These are phyloP conservation scores for Oenanthe sinensis DNA, from an alignment of 129 eudicot species.

Conservation along the genomic window DNA sequence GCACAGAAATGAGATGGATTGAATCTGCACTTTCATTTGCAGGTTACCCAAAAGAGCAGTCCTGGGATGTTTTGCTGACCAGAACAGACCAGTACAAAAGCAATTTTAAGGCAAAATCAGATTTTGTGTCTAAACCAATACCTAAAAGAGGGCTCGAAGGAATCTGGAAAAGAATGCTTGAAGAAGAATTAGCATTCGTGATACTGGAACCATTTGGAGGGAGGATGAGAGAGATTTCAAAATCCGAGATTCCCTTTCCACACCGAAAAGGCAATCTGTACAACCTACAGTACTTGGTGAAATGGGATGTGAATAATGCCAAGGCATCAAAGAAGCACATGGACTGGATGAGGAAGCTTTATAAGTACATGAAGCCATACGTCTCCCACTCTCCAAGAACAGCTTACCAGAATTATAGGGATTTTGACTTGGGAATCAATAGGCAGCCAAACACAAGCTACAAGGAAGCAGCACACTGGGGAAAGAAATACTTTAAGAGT, in stretches of 20 bases:
- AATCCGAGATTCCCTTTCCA: slow-evolving; percentile 24
- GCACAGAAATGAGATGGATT: slow-evolving; percentile 40
- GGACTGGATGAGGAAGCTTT: slow-evolving; percentile 20
- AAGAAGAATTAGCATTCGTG: slow-evolving; percentile 4
- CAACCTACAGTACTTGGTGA: slow-evolving; percentile 24
- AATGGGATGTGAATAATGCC: slow-evolving; percentile 17
- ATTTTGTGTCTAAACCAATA: slow-evolving; percentile 30
- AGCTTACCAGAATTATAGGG: slow-evolving; percentile 34
- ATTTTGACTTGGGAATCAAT: slow-evolving; percentile 37
- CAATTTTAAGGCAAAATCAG: slow-evolving; percentile 37
- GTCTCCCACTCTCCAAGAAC: slow-evolving; percentile 31
- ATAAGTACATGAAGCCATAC: slow-evolving; percentile 24
- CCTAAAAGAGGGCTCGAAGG: slow-evolving; percentile 21
- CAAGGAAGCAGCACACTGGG: slow-evolving; percentile 29
- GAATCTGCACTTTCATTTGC: slow-evolving; percentile 17
- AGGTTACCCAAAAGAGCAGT: neutral
- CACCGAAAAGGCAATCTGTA: slow-evolving; percentile 37
- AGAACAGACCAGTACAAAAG: slow-evolving; percentile 12
- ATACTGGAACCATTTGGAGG: slow-evolving; percentile 23
- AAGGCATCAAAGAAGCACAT: slow-evolving; percentile 12
- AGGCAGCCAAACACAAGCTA: slow-evolving; percentile 15
- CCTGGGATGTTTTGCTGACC: slow-evolving; percentile 18
- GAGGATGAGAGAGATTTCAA: slow-evolving; percentile 25
- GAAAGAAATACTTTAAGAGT: slow-evolving; percentile 28
- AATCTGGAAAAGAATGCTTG: slow-evolving; percentile 14